Evolutionary conservation across 176 grass and related monocot genomes (phyloP).

Genomic region (Puya raimondii): DNA sequence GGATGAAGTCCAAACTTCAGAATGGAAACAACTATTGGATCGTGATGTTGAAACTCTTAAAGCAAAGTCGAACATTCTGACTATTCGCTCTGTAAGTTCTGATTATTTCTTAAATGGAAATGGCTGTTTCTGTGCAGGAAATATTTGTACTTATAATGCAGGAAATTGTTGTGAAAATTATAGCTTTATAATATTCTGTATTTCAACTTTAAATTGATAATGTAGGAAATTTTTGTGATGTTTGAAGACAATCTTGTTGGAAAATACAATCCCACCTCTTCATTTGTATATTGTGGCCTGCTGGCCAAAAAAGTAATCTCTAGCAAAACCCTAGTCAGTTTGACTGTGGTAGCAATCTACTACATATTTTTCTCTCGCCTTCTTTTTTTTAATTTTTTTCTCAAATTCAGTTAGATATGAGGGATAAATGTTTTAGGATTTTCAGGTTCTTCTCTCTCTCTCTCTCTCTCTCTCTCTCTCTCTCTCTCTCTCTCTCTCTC

Average conservation of each 20-base stretch:
- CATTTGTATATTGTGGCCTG: too few relatives aligned
- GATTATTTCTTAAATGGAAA: too few relatives aligned
- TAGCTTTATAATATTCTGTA: neutral
- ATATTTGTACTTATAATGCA: too few relatives aligned
- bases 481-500: neutral
- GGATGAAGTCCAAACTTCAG: slow-evolving; percentile 58
- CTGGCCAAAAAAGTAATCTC: neutral
- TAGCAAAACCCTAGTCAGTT: neutral
- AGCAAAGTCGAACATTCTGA: slow-evolving; percentile 73
- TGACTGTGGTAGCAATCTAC: too few relatives aligned
- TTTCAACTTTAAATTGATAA: neutral
- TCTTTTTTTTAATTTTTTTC: too few relatives aligned
- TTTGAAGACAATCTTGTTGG: too few relatives aligned
- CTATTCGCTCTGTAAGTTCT: slow-evolving; percentile 67
- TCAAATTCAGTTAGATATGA: neutral
- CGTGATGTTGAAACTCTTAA: slow-evolving; percentile 85
- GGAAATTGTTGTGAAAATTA: too few relatives aligned
- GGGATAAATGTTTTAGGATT: neutral
- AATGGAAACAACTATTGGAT: slow-evolving; percentile 83
- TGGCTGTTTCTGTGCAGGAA: too few relatives aligned
- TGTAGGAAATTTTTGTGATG: neutral
- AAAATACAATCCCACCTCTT: too few relatives aligned
- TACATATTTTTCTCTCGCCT: too few relatives aligned
- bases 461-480: neutral
- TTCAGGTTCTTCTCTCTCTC: neutral